Percentiles rank a stretch among this genome's conserved stretches.
These are phyloP conservation scores for Kazachstania bromeliacearum DNA, from an alignment of 805 yeast genomes.

Conservation along the genomic window DNA sequence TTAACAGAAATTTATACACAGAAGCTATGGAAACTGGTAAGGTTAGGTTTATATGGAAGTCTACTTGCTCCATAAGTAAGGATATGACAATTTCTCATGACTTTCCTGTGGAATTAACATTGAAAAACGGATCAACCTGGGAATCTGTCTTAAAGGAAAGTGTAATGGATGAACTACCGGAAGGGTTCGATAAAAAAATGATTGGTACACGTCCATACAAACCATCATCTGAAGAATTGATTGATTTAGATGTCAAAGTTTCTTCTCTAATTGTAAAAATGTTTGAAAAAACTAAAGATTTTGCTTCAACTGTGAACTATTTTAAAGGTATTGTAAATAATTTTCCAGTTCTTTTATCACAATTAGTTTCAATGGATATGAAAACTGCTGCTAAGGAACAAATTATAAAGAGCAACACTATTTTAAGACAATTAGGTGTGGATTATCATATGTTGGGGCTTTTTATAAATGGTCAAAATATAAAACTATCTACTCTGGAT, in stretches of 20 bases:
- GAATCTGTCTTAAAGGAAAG: too few species aligned
- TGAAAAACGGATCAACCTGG: neutral
- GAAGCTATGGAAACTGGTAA: constrained; percentile 52
- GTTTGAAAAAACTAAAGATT: constrained; percentile 21
- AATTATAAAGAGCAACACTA: constrained; percentile 12
- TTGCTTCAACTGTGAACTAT: constrained; percentile 28
- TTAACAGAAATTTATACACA: constrained; percentile 49
- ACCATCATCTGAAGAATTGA: constrained; percentile 8
- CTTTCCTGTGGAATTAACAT: constrained; percentile 24
- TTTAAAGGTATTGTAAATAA: constrained; percentile 34
- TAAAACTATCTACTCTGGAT: constrained; percentile 19
- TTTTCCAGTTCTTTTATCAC: constrained; percentile 30
- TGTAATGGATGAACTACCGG: too few species aligned
- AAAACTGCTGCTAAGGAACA: constrained; percentile 3
- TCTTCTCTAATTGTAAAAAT: constrained; percentile 42
- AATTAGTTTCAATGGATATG: constrained; percentile 8
- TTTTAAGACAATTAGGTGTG: constrained; percentile 17
- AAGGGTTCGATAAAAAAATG: too few species aligned
- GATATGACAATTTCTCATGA: neutral
- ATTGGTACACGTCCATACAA: too few species aligned
- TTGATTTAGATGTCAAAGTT: constrained; percentile 56
- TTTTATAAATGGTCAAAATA: constrained; percentile 26
- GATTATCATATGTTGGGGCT: constrained; percentile 26
- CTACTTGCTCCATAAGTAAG: constrained; percentile 31
- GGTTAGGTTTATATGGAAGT: constrained; percentile 67